Base-by-base conservation (phyloP, 345 rosid species). In the Nasturtium officinale region DNA sequence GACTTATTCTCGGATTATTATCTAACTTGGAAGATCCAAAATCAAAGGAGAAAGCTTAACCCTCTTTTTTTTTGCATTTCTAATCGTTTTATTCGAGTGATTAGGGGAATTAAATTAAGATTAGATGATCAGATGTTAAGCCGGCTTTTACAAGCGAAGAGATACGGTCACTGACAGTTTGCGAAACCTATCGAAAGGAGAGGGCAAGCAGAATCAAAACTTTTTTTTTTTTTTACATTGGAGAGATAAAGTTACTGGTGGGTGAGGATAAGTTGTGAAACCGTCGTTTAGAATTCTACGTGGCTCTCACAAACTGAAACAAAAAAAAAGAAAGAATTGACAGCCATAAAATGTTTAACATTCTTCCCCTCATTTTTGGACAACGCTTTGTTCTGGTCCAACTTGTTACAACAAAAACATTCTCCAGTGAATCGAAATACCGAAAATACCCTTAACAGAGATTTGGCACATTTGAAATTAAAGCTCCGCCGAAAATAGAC, bases 301-400 rank as follows among this genome's bases (percentile, higher is more conserved):
- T 77, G 80, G 54, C 61, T 57, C 67, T 77, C 76, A 71, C 76
- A 55, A 69, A 77, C 61, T 70, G 61, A 56, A 21, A 4, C 4
- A 28, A 46, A 7, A 23, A 23, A 23, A 23, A 23, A 16, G 0
- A 57, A 26, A 56, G 26, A 51, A 40, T 3, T 59, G 33, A 75
- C 68, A 60, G 74, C 46, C 69, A 68, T 68, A 9, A 40, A 43
- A 23, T 74, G 73, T 45, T 45, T 67, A 74, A 52, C 69, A 59
- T 61, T 42, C 65, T 45, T 46, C 58, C 69, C 69, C 32, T 61
- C 70, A 6, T 32, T 56, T 55, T 63, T 54, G 76, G 79, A 50
- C 76, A 71, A 77, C 80, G 76, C 65, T 77, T 62, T 62, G 58
- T 61, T 69, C 69, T 69, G 75, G 74, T 70, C 54, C 54, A 46